Evolutionary conservation across 768 basidiomycete species (phyloP).

Genomic region (Lanmaoa rubissima): DNA sequence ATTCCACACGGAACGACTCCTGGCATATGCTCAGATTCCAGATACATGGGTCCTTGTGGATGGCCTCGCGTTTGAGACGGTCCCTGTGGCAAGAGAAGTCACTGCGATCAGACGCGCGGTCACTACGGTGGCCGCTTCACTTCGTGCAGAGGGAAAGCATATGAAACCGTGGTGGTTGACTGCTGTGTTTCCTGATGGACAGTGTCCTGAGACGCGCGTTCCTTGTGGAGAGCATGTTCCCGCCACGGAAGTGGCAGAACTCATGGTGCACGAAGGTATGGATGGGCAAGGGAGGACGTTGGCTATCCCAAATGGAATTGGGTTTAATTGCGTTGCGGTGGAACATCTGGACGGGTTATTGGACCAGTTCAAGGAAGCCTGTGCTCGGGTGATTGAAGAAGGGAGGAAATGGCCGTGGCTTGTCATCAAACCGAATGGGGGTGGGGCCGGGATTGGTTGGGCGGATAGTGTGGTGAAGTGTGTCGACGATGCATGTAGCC

Average conservation of each 20-base stretch:
- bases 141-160: constrained; percentile 18
- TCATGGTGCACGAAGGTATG: constrained; percentile 34
- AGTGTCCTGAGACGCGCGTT: constrained; percentile 40
- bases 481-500: constrained; percentile 19
- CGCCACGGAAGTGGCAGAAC: constrained; percentile 42
- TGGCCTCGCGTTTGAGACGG: constrained; percentile 74
- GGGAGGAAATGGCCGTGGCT: constrained; percentile 43
- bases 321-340: constrained; percentile 70
- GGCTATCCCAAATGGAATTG: constrained; percentile 52
- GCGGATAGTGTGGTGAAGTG: constrained; percentile 31
- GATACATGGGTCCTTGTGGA: constrained; percentile 57
- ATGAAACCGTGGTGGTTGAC: constrained; percentile 77
- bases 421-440: constrained; percentile 73
- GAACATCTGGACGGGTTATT: constrained; percentile 43
- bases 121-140: constrained; percentile 29
- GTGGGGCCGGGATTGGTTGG: constrained; percentile 36
- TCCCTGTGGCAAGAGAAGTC: constrained; percentile 66
- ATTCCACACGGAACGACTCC: constrained; percentile 65
- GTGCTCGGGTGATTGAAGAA: constrained; percentile 11
- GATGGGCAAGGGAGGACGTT: constrained; percentile 12
- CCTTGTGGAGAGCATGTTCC: constrained; percentile 26
- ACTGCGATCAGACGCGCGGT: constrained; percentile 65
- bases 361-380: constrained; percentile 32
- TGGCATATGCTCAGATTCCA: constrained; percentile 47
- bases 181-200: constrained; percentile 56